Percentiles rank a stretch among this genome's conserved stretches.
phyloP scores from a whole-genome alignment of 2,329 filamentous ascomycete species.

The Ustilaginoidea virens region DNA sequence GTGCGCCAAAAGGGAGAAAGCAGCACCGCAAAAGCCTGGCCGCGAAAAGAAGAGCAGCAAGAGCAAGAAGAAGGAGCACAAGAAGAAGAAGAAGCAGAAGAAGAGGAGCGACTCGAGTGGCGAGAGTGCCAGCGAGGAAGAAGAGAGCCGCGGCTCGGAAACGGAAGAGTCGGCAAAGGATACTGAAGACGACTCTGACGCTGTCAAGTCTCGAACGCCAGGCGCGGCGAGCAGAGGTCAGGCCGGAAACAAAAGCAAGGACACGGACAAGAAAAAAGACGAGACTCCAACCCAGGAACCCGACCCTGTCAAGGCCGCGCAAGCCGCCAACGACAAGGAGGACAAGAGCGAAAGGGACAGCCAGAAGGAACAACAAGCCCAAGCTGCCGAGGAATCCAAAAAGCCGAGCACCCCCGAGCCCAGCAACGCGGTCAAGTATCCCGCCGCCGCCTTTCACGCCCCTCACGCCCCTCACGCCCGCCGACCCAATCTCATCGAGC shows the following conservation, averaged over 20 bases:
- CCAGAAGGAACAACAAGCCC: neutral
- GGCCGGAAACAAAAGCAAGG: constrained; percentile 3
- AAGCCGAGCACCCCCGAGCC: constrained; percentile 2
- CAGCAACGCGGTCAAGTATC: constrained; percentile 1
- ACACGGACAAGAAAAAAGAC: constrained; percentile 6
- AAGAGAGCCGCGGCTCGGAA: constrained; percentile 7
- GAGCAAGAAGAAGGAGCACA: constrained; percentile 6
- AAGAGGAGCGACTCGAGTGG: constrained; percentile 7
- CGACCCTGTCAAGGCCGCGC: no score
- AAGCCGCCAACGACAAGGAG: constrained; percentile 5
- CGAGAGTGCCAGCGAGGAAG: no score
- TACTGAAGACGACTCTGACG: constrained; percentile 6
- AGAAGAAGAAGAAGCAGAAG: constrained; percentile 7
- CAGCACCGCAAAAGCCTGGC: constrained; percentile 5
- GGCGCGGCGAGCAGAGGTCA: constrained; percentile 5
- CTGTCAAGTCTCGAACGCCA: no score
- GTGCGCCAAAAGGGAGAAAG: constrained; percentile 3
- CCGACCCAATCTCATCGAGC: constrained; percentile 30
- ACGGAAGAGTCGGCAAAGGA: constrained; percentile 11
- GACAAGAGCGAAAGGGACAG: constrained; percentile 2
- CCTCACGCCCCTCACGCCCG: constrained; percentile 16
- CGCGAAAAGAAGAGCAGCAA: constrained; percentile 9
- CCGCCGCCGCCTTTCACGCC: constrained; percentile 12
- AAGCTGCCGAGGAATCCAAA: neutral
- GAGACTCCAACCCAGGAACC: constrained; percentile 5